phyloP scores from a whole-genome alignment of 768 basidiomycete species.

The Kwoniella dejecticola region DNA sequence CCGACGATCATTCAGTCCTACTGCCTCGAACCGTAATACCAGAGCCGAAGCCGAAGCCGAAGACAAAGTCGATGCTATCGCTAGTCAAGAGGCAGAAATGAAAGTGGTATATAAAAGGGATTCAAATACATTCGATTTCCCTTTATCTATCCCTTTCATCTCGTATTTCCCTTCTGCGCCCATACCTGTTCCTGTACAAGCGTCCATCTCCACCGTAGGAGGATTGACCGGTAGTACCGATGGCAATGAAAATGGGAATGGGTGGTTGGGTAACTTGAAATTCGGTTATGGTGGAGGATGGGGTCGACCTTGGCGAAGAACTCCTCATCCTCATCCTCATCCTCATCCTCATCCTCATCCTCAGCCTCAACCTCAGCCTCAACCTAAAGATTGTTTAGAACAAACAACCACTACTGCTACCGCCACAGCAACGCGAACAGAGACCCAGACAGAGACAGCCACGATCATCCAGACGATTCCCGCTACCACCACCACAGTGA shows the following conservation, averaged over 20 bases:
- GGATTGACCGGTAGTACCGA: neutral
- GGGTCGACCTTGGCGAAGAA: conserved; percentile 5
- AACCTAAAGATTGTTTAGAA: conserved; percentile 5
- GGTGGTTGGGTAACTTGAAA: neutral
- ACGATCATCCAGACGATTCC: neutral
- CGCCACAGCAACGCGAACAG: neutral
- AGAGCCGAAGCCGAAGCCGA: too few relatives aligned
- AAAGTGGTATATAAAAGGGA: neutral
- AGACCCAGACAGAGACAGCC: neutral
- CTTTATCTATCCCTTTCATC: neutral
- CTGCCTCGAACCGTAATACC: too few relatives aligned
- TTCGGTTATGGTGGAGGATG: conserved; percentile 3
- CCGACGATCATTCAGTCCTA: neutral
- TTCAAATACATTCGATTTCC: neutral
- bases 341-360: neutral
- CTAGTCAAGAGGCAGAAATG: too few relatives aligned
- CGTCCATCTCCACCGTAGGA: neutral
- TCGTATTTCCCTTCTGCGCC: neutral
- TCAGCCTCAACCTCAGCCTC: neutral
- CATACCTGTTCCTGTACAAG: neutral
- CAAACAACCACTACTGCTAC: neutral
- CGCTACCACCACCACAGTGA: neutral
- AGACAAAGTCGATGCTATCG: too few relatives aligned
- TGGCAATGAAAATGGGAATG: neutral
- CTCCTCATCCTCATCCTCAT: neutral